phyloP scores from a whole-genome alignment of 257 asterid genomes.

The Gentiana dahurica region DNA sequence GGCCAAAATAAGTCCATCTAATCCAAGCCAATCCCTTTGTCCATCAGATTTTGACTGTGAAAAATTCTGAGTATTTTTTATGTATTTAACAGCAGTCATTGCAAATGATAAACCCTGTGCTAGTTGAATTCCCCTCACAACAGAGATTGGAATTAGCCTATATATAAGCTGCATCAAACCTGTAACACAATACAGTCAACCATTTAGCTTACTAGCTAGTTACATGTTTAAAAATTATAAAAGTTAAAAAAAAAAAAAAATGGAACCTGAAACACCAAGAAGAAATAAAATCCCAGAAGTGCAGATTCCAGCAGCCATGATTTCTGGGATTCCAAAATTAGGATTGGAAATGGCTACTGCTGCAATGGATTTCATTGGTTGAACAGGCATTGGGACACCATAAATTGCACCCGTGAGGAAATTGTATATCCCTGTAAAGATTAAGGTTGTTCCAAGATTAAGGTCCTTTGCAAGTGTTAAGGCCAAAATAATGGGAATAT shows the following conservation, averaged over 20 bases:
- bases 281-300: slow-evolving; percentile 44
- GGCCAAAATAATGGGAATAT: slow-evolving; percentile 55
- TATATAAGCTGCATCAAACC: slow-evolving; percentile 56
- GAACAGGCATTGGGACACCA: slow-evolving; percentile 81
- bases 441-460: slow-evolving; percentile 62
- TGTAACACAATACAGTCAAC: too few relatives aligned
- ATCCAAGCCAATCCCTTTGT: slow-evolving; percentile 58
- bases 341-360: slow-evolving; percentile 63
- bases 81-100: slow-evolving; percentile 62
- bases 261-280: slow-evolving; percentile 35
- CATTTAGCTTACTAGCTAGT: too few relatives aligned
- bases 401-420: slow-evolving; percentile 55
- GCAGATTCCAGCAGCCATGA: slow-evolving; percentile 79
- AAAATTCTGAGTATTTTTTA: slow-evolving; percentile 40
- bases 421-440: slow-evolving; percentile 65
- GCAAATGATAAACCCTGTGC: slow-evolving; percentile 80
- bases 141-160: slow-evolving; percentile 47
- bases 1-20: slow-evolving; percentile 64
- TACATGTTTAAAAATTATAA: too few relatives aligned
- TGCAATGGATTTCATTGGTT: slow-evolving; percentile 86
- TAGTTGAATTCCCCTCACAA: slow-evolving; percentile 72
- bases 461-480: slow-evolving; percentile 56
- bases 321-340: slow-evolving; percentile 52
- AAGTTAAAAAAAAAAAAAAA: too few relatives aligned
- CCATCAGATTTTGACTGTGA: slow-evolving; percentile 42